These are phyloP conservation scores for Marasmius oreades DNA, from an alignment of 1,284 basidiomycete species.

Conservation along the genomic window DNA sequence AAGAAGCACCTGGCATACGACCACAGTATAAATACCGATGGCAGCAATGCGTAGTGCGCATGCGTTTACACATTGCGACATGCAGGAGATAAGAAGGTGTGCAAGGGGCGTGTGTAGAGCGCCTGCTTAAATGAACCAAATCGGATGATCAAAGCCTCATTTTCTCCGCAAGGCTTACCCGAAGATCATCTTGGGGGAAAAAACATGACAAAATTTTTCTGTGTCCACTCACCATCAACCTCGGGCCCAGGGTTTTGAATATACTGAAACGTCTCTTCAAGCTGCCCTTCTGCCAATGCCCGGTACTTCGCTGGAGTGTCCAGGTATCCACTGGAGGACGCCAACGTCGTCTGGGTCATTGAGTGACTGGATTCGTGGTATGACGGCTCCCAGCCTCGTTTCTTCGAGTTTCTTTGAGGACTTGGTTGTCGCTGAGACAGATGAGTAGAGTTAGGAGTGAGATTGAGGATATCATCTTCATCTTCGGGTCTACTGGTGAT, in stretches of 20 bases:
- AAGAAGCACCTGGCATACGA: constrained; percentile 5
- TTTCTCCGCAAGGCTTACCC: not conserved
- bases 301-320: constrained; percentile 63
- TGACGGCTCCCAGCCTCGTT: constrained; percentile 69
- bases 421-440: not conserved
- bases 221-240: not conserved
- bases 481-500: not conserved
- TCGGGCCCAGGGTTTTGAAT: constrained; percentile 13
- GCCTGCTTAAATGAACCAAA: not conserved
- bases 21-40: not conserved
- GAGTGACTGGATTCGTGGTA: constrained; percentile 48
- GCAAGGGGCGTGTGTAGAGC: not conserved
- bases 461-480: not conserved
- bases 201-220: not conserved
- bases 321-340: constrained; percentile 58
- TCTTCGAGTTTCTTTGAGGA: constrained; percentile 32
- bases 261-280: constrained; percentile 37
- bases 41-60: not conserved
- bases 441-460: not conserved
- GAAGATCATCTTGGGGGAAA: not conserved
- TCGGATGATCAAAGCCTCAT: not conserved
- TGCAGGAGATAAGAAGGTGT: not conserved
- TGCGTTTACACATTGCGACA: not conserved
- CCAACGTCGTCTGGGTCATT: constrained; percentile 39
- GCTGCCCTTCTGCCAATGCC: constrained; percentile 35